Evolutionary conservation across 140 eudicot species (phyloP), one percentile per base, ranked within the genome.

Genomic region (Oenanthe javanica): DNA sequence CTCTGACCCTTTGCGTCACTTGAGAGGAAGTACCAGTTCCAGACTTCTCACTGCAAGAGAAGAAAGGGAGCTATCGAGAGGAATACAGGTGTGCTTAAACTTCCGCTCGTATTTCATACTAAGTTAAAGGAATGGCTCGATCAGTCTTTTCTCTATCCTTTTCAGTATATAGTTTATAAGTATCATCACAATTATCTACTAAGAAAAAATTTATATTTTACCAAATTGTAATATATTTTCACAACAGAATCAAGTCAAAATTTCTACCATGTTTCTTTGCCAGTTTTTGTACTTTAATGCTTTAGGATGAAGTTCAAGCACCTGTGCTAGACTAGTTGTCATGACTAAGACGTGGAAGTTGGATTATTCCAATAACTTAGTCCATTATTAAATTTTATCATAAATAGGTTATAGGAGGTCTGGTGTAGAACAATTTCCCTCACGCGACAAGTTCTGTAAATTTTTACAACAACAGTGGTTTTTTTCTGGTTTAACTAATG

Each of bases 31-130:
- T n/a, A 87, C 83, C 79, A 19, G 43, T n/a, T 90, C 92, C 31
- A 89, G 78, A 92, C 99, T 95, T 77, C 90, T 95, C 59, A 87
- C 97, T 38, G 93, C 96, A 78, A 82, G 82, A 9, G 99, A 95
- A 82, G 99, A 95, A 81, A 89, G 83, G 66, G 85, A 86, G 84
- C 84, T 90, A 80, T 92, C 99, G 9, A 85, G 76, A 85, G 99
- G 99, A 77, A 90, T 95, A 77, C 97, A 95, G 99, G 99, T 91
- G 78, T 38, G 80, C 31, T 66, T 31, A 15, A 79, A 47, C 15
- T 79, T 25, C 36, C 2, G 8, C 23, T 6, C 4, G 48, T 31
- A 36, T 25, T 42, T 45, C 4, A 18, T 19, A 48, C 46, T 18
- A 19, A 10, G 10, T n/a, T 12, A 8, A 75, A 67, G 74, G 42